These are phyloP conservation scores for Picea abies DNA, from an alignment of 83 land plant genomes.

Conservation along the genomic window DNA sequence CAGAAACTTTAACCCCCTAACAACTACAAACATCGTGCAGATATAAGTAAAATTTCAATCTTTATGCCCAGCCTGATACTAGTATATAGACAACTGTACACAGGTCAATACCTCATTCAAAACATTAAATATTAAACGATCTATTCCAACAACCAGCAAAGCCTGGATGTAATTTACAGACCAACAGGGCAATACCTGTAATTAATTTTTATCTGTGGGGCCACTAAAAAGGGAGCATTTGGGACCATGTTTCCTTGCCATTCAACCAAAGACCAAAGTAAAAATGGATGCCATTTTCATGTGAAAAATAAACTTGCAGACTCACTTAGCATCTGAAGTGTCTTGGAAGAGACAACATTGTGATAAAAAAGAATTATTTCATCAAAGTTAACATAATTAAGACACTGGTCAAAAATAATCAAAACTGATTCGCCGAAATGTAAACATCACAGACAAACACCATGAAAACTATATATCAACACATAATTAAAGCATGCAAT, in stretches of 20 bases:
- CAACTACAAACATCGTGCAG: neutral
- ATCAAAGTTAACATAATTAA: neutral
- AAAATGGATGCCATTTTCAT: neutral
- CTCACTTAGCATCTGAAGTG: neutral
- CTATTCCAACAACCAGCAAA: neutral
- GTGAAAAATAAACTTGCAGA: neutral
- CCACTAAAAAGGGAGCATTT: neutral
- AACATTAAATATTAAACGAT: neutral
- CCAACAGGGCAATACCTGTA: neutral
- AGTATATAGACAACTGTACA: neutral
- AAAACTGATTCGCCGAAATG: neutral
- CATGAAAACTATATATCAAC: neutral
- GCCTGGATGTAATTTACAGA: neutral
- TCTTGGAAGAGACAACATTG: too few relatives aligned
- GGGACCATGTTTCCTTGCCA: neutral
- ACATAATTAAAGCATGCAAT: neutral
- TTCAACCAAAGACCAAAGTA: neutral
- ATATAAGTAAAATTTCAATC: neutral
- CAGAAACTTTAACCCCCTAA: neutral
- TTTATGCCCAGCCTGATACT: neutral
- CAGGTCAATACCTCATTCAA: neutral
- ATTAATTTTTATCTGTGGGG: too few relatives aligned
- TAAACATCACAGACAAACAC: neutral
- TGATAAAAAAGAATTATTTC: too few relatives aligned
- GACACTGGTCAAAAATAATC: neutral